These are phyloP conservation scores for Trichoderma harzianum DNA, from an alignment of 2,329 filamentous ascomycete species.

Conservation along the genomic window DNA sequence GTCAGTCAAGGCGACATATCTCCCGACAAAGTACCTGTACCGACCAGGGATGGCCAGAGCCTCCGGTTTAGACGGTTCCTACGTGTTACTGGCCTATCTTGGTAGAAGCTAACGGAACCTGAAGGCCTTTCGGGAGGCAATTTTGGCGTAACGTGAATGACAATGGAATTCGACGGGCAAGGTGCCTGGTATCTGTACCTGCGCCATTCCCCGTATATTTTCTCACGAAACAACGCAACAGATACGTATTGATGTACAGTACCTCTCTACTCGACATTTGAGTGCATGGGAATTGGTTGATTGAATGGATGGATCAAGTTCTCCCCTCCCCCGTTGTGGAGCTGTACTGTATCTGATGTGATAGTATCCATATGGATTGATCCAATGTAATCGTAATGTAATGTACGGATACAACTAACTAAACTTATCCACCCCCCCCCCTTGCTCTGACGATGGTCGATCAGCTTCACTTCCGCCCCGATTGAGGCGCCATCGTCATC, in stretches of 20 bases:
- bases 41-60: neutral
- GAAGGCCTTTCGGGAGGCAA: neutral
- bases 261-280: neutral
- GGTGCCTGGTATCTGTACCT: neutral
- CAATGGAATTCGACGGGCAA: neutral
- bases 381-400: no score
- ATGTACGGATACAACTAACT: no score
- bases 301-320: no score
- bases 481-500: slow-evolving; percentile 14
- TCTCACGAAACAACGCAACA: neutral
- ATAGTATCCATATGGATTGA: no score
- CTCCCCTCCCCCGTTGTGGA: no score
- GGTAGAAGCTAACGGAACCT: neutral
- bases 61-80: neutral
- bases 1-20: neutral
- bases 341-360: no score
- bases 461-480: slow-evolving; percentile 13
- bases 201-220: neutral
- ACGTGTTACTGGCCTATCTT: neutral
- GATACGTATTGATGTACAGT: neutral
- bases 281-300: no score
- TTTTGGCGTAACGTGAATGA: neutral
- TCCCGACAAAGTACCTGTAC: neutral
- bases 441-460: slow-evolving; percentile 7
- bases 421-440: neutral